These are phyloP conservation scores for Rubus idaeus DNA, from an alignment of 306 rosid genomes.

Conservation along the genomic window DNA sequence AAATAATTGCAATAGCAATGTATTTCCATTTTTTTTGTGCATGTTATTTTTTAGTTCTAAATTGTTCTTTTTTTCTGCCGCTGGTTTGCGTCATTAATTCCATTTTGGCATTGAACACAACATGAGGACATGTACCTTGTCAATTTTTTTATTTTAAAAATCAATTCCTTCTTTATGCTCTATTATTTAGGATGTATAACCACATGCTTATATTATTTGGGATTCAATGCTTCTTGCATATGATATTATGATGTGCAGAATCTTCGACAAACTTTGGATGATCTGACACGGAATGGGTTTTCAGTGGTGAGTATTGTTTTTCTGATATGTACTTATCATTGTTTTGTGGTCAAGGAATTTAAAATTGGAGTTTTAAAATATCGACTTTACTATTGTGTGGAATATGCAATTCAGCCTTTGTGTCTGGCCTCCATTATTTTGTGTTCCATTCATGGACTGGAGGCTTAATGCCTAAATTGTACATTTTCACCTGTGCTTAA, in stretches of 20 bases:
- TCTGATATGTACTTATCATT: neutral
- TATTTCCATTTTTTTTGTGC: neutral
- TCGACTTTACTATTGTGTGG: constrained; percentile 3
- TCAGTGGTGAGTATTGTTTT: constrained; percentile 73
- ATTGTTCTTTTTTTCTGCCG: neutral
- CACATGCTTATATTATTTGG: constrained; percentile 3
- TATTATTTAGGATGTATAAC: neutral
- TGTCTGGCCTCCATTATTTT: neutral
- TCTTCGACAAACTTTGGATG: constrained; percentile 95
- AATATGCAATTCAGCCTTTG: constrained; percentile 1
- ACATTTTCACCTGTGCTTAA: neutral
- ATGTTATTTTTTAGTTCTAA: neutral
- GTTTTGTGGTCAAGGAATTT: neutral
- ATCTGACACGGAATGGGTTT: constrained; percentile 74
- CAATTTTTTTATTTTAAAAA: neutral
- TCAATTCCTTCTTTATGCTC: neutral
- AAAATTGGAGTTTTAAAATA: neutral
- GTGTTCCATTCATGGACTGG: neutral
- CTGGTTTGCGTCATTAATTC: neutral
- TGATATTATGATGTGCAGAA: constrained; percentile 58
- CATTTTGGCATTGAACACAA: neutral
- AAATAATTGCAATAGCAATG: neutral
- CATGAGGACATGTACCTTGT: neutral
- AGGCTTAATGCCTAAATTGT: neutral
- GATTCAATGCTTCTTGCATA: constrained; percentile 24